Percentiles rank a stretch among this genome's conserved stretches.
Evolutionary conservation across 345 rosid genomes (phyloP).

Genomic region (Citrus sinensis): DVS_A1.0 CM039165.1:31300001-31300500

Average conservation of each 20-base stretch:
- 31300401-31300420: neutral
- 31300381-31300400: neutral
- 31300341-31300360: neutral
- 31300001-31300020: neutral
- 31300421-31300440: neutral
- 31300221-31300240: constrained; percentile 73
- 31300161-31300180: neutral
- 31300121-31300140: neutral
- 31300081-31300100: neutral
- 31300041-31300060: neutral
- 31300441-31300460: neutral
- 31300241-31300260: constrained; percentile 99
- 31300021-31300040: neutral
- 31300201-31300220: constrained; percentile 97
- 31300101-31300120: neutral
- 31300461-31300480: neutral
- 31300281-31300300: constrained; percentile 35
- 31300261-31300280: constrained; percentile 99
- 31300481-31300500: neutral
- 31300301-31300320: constrained; percentile 3
- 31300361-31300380: neutral
- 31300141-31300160: neutral
- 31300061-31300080: neutral
- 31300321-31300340: neutral
- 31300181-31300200: constrained; percentile 81